Evolutionary conservation across 2,329 filamentous ascomycete genomes (phyloP), one percentile per base, ranked within the genome.

Genomic region (Pezicula neosporulosa): DNA sequence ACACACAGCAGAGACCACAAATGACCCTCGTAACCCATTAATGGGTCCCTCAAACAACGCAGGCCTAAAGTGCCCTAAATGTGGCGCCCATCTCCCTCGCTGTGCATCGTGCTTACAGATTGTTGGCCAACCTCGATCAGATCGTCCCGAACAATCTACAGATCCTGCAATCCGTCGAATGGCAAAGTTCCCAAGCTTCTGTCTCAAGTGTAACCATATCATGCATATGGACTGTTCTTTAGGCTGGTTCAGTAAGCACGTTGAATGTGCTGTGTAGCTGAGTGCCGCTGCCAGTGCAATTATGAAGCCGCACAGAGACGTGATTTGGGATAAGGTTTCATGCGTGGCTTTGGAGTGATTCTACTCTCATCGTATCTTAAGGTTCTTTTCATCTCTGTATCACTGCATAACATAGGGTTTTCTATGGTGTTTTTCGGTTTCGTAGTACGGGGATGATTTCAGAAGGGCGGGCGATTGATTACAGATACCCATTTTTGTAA

Each of bases 41-140:
- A 77, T 78, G 46, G 72, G 77, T 9, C 78, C 81, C 3, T 77
- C 75, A 62, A 76, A 84, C 57, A 77, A 77, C 56, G 76, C 79
- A 3, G 84, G 84, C 10, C 77, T 87, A 51, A 81, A 78, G 66
- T 88, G 85, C 54, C 82, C 83, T 18, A 83, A 78, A 65, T 88
- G 85, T 66, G 83, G 83, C 35, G 77, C 83, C 28, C 82, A 86
- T 58, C 74, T 88, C 41, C 83, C 83, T 27, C 78, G 85, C 2
- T 88, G 85, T 62, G 82, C 85, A 19, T 80, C 87, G 16, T 88
- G 85, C 58, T 74, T 87, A 51, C 80, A 87, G 67, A 76, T 85
- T 45, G 81, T 87, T 2, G 85, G 84, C 28, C 75, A 85, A 42
- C 81, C 82, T 49, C 77, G 83, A 42, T 83, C 81, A 30, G 80